Conservation (phyloP, 805 yeast genomes). For the Hagleromyces aurorensis region DNA sequence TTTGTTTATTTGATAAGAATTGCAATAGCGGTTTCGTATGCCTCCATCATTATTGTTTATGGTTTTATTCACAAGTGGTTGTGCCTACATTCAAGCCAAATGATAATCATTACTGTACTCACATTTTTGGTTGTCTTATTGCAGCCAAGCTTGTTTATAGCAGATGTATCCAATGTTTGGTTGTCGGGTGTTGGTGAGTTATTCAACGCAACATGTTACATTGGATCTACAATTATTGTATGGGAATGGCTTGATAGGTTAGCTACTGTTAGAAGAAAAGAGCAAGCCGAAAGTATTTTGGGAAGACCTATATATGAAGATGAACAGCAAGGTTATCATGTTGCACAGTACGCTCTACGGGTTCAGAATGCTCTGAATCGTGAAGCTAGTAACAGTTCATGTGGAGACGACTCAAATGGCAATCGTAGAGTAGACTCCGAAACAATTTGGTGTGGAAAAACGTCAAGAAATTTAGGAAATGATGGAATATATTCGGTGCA, state of each 20-base stretch:
- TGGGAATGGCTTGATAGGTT: slow-evolving; percentile 83
- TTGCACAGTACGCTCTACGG: slow-evolving; percentile 25
- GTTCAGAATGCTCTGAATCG: slow-evolving; percentile 23
- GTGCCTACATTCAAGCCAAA: slow-evolving; percentile 37
- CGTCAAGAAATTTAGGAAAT: too few species aligned
- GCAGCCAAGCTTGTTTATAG: slow-evolving; percentile 63
- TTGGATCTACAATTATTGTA: slow-evolving; percentile 62
- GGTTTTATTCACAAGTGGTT: slow-evolving; percentile 44
- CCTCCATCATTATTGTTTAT: slow-evolving; percentile 53
- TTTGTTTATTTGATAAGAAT: slow-evolving; percentile 68
- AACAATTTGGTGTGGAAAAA: too few species aligned
- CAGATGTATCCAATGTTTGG: slow-evolving; percentile 71
- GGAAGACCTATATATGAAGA: slow-evolving; percentile 74
- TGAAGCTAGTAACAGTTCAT: slow-evolving; percentile 1
- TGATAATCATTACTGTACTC: slow-evolving; percentile 49
- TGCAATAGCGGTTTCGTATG: slow-evolving; percentile 60
- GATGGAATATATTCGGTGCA: too few species aligned
- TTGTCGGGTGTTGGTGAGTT: slow-evolving; percentile 66
- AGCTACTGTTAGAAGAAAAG: slow-evolving; percentile 44
- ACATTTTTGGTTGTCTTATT: slow-evolving; percentile 49
- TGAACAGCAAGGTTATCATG: slow-evolving; percentile 34
- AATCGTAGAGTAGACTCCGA: too few species aligned
- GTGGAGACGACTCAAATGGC: slow-evolving; percentile 1
- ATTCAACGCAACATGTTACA: slow-evolving; percentile 64
- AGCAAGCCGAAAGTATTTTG: slow-evolving; percentile 62